Percentiles rank a stretch among this genome's conserved stretches.
Conservation (phyloP, 805 yeast genomes). For the Yamadazyma scolyti region DNA sequence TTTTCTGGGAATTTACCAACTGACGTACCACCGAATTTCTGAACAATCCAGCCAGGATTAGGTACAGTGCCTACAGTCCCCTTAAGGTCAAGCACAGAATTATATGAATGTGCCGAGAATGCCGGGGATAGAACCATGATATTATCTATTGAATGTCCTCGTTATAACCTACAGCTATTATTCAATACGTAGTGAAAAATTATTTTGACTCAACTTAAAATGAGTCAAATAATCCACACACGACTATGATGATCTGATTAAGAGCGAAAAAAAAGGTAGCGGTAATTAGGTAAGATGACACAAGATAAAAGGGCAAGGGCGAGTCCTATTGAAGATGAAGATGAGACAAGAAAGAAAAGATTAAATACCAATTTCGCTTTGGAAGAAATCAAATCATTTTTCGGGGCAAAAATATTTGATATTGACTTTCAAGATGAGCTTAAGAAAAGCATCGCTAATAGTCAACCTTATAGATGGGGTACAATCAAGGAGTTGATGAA, state of each 20-base stretch:
- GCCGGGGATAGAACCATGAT: constrained; percentile 18
- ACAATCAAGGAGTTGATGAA: constrained; percentile 69
- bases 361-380: constrained; percentile 16
- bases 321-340: constrained; percentile 1
- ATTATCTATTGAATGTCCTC: no score
- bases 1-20: constrained; percentile 91
- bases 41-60: constrained; percentile 48
- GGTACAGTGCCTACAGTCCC: background rate
- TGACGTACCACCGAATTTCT: constrained; percentile 96
- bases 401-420: constrained; percentile 49
- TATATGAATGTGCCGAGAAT: constrained; percentile 26
- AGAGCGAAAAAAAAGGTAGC: background rate
- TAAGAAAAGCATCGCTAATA: constrained; percentile 41
- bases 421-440: constrained; percentile 36
- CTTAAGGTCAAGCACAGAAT: constrained; percentile 38
- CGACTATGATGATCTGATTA: background rate
- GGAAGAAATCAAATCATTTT: constrained; percentile 37
- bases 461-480: constrained; percentile 90
- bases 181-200: no score
- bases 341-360: constrained; percentile 8
- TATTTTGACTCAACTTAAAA: no score
- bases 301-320: constrained; percentile 4
- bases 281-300: constrained; percentile 2
- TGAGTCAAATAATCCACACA: no score
- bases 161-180: no score